phyloP scores from a whole-genome alignment of 148 eudicot species.

The Chenopodium berlandieri region DNA sequence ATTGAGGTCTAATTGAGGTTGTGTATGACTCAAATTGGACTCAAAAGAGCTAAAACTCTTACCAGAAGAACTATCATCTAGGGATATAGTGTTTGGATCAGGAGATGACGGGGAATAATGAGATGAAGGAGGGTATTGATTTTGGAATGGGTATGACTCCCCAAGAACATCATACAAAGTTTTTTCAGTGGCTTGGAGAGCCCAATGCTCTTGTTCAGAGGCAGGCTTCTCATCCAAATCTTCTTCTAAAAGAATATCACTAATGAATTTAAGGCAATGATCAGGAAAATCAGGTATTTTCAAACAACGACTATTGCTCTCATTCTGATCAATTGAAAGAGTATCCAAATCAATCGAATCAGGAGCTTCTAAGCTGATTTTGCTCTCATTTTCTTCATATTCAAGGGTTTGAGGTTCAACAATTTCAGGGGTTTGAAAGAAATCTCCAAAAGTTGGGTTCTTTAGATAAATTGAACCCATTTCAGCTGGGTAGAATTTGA shows the following conservation, averaged over 20 bases:
- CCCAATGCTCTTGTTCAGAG: slow-evolving; percentile 39
- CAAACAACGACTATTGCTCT: not conserved
- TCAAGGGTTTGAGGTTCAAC: slow-evolving; percentile 9
- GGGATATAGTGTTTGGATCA: slow-evolving; percentile 11
- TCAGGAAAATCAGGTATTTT: slow-evolving; percentile 47
- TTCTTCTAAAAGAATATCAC: slow-evolving; percentile 59
- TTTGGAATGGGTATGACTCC: slow-evolving; percentile 19
- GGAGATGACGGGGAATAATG: not conserved
- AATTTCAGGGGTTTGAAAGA: slow-evolving; percentile 23
- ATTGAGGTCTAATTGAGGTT: slow-evolving; percentile 4
- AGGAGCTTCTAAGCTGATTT: not conserved
- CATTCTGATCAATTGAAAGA: slow-evolving; percentile 5
- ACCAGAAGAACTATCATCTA: slow-evolving; percentile 12
- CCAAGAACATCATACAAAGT: slow-evolving; percentile 53
- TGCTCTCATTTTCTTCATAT: not conserved
- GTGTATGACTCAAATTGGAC: slow-evolving; percentile 12
- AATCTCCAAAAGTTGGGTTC: slow-evolving; percentile 22
- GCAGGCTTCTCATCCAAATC: slow-evolving; percentile 38
- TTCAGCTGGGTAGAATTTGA: slow-evolving; percentile 30
- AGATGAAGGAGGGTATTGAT: slow-evolving; percentile 16
- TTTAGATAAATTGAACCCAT: slow-evolving; percentile 22
- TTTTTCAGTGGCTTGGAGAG: slow-evolving; percentile 60
- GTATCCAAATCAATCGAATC: slow-evolving; percentile 3
- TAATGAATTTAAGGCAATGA: slow-evolving; percentile 43
- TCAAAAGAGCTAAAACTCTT: slow-evolving; percentile 19